Evolutionary conservation across 352 stramenopile species (phyloP), one percentile per base, ranked within the genome.

Genomic region (Phytophthora pistaciae): DNA sequence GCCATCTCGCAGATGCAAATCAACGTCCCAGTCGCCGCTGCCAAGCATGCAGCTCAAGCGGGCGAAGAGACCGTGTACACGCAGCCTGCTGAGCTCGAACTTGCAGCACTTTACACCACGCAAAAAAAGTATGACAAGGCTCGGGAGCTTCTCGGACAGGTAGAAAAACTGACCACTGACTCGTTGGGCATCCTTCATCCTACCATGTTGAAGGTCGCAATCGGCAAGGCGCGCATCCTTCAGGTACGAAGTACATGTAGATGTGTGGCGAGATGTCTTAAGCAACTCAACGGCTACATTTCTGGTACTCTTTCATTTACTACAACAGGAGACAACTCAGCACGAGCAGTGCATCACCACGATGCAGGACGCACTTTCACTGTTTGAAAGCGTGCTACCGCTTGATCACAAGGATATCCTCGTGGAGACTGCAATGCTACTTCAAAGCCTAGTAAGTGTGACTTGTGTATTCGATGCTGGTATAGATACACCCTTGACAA

Each of bases 61-160:
- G 79, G 79, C 0, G 80, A 93, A 56, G 74, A 57, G 9, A 55
- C 57, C 0, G 82, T 91, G 13, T 93, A 82, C 46, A 66, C 67
- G 5, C 70, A 75, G 25, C 85, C 85, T 52, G 60, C 80, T 0
- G 84, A 91, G 40, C 61, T 93, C 3, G 77, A 90, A 23, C 65
- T 93, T 3, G 82, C 74, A 16, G 64, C 79, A 42, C 50, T 93
- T 25, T 93, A 90, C 31, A 83, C 89, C 16, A 70, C 72, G 0
- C 85, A 93, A 58, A 85, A 86, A 25, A 88, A 89, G 49, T 79
- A 80, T 14, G 70, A 78, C 0, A 90, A 90, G 46, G 84, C 85
- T 25, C 61, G 66, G 50, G 42, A 66, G 13, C 5, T 91, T 3
- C 70, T 93, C 20, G 14, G 59, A 10, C 61, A 77, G 21, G 72